Conservation (phyloP, 306 rosid species). For the Phaseolus lunatus region DNA sequence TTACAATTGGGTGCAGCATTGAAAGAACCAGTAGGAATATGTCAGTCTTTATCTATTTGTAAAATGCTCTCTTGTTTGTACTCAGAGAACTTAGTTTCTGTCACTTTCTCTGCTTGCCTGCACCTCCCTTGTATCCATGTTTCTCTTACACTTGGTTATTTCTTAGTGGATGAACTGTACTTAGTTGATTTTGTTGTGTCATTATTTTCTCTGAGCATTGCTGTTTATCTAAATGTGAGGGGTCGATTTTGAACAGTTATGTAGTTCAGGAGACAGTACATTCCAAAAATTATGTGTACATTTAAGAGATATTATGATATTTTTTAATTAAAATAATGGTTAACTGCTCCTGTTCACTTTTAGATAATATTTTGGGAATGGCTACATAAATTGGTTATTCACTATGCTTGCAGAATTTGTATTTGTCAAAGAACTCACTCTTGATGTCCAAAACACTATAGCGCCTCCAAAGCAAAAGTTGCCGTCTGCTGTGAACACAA, state of each 20-base stretch:
- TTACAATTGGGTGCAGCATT: background rate
- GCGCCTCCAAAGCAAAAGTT: conserved; percentile 80
- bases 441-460: conserved; percentile 75
- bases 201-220: conserved; percentile 14
- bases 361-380: background rate
- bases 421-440: conserved; percentile 87
- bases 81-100: conserved; percentile 13
- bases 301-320: conserved; percentile 30
- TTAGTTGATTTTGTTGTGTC: conserved; percentile 11
- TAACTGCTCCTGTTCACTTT: conserved; percentile 2
- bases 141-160: background rate
- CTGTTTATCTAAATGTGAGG: conserved; percentile 33
- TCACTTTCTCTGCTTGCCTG: background rate
- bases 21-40: conserved; percentile 3
- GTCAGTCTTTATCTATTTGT: conserved; percentile 7
- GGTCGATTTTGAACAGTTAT: conserved; percentile 36
- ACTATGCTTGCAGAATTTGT: conserved; percentile 71
- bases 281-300: conserved; percentile 27
- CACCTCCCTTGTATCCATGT: background rate
- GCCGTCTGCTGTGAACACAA: conserved; percentile 43
- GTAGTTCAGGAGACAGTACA: conserved; percentile 18
- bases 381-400: conserved; percentile 38
- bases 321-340: conserved; percentile 23
- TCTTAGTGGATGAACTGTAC: conserved; percentile 3
- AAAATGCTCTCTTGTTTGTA: background rate